These are phyloP conservation scores for Aureobasidium pullulans DNA, from an alignment of 2,329 filamentous ascomycete genomes.

Conservation along the genomic window DNA sequence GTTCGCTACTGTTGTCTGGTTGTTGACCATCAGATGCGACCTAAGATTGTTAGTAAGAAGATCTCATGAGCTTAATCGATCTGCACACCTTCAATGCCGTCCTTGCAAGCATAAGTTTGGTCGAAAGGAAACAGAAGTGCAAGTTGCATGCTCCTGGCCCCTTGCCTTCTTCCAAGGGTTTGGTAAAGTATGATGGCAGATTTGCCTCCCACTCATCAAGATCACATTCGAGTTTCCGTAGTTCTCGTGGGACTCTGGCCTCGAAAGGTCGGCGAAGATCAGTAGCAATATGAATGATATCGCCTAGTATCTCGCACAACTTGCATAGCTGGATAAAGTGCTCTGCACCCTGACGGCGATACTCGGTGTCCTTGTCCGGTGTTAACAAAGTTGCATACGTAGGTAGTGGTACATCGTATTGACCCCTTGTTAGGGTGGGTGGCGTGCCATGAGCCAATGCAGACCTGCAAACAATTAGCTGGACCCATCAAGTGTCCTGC, in stretches of 20 bases:
- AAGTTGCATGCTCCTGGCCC: slow-evolving; percentile 29
- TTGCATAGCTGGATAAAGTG: slow-evolving; percentile 8
- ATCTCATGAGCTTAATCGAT: too few relatives aligned
- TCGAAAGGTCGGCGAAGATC: not conserved
- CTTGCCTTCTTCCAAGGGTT: not conserved
- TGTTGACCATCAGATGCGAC: not conserved
- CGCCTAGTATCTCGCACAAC: not conserved
- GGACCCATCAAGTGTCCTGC: not conserved
- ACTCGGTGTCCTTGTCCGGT: not conserved
- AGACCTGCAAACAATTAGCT: slow-evolving; percentile 29
- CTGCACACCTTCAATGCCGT: not conserved
- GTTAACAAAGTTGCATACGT: slow-evolving; percentile 17
- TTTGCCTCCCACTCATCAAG: slow-evolving; percentile 6
- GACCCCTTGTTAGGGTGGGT: slow-evolving; percentile 44
- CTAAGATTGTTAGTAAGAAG: not conserved
- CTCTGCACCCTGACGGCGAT: slow-evolving; percentile 1
- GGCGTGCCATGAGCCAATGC: slow-evolving; percentile 51
- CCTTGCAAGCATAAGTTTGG: slow-evolving; percentile 28
- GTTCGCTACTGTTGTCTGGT: not conserved
- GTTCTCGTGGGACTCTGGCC: not conserved
- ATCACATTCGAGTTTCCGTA: not conserved
- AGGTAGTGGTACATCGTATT: slow-evolving; percentile 51
- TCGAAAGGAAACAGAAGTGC: slow-evolving; percentile 34
- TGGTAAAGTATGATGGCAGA: not conserved
- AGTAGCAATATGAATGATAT: not conserved